Conservation (phyloP, 768 basidiomycete genomes). For the Phylloporus arenicola region DNA sequence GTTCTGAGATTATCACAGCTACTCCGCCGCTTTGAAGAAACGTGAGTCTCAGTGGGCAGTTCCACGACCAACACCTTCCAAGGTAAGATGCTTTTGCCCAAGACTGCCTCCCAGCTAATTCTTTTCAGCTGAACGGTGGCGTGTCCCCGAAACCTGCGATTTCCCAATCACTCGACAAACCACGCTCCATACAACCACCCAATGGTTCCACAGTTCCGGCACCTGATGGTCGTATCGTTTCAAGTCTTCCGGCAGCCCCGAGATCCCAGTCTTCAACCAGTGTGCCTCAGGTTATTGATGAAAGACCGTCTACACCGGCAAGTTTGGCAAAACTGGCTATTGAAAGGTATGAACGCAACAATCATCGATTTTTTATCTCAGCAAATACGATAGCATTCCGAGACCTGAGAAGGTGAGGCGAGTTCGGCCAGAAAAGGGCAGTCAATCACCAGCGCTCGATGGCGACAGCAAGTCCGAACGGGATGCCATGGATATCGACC, state of each 20-base stretch:
- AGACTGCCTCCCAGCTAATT: not conserved
- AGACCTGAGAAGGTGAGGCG: conserved; percentile 77
- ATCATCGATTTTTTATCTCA: not conserved
- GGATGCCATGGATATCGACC: conserved; percentile 36
- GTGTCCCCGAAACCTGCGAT: conserved; percentile 25
- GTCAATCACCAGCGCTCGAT: conserved; percentile 34
- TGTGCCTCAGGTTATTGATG: conserved; percentile 20
- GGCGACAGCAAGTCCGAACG: conserved; percentile 22
- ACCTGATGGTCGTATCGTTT: conserved; percentile 31
- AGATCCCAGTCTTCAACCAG: conserved; percentile 46
- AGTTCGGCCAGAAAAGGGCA: conserved; percentile 35
- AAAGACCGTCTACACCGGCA: conserved; percentile 28
- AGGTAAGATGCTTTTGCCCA: conserved; percentile 22
- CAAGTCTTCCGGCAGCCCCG: conserved; percentile 41
- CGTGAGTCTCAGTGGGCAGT: conserved; percentile 55
- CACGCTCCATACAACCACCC: conserved; percentile 30
- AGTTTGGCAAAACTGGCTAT: conserved; percentile 53
- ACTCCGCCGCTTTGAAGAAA: conserved; percentile 71
- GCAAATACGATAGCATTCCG: conserved; percentile 47
- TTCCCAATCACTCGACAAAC: conserved; percentile 27
- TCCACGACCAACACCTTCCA: conserved; percentile 26
- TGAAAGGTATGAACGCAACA: conserved; percentile 48
- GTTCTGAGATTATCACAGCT: conserved; percentile 37
- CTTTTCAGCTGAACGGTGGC: conserved; percentile 24
- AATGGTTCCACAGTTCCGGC: conserved; percentile 35